Evolutionary conservation across 1,139 yeast species (phyloP).

Genomic region (Pichia sp.): DNA sequence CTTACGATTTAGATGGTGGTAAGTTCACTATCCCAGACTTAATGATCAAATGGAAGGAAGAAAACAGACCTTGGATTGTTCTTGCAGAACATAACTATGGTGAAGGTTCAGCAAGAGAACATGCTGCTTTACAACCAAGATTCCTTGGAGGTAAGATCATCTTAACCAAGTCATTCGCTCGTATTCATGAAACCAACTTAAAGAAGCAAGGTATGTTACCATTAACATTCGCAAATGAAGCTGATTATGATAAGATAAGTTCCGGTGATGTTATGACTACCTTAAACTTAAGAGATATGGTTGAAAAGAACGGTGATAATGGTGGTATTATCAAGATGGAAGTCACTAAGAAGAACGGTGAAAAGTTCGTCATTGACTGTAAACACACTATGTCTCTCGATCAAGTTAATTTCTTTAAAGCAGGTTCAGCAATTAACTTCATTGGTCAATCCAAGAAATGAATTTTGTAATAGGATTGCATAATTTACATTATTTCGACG

Average conservation of each 20-base stretch:
- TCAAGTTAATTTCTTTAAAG: slow-evolving; percentile 93
- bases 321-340: slow-evolving; percentile 75
- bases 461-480: slow-evolving; percentile 1
- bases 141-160: slow-evolving; percentile 89
- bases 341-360: slow-evolving; percentile 76
- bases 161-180: slow-evolving; percentile 92
- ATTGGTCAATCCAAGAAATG: slow-evolving; percentile 66
- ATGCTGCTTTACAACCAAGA: slow-evolving; percentile 95
- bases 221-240: slow-evolving; percentile 82
- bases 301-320: slow-evolving; percentile 78
- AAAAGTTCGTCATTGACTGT: slow-evolving; percentile 64
- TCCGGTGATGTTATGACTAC: slow-evolving; percentile 83
- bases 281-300: slow-evolving; percentile 71
- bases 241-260: slow-evolving; percentile 77
- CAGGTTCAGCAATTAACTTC: slow-evolving; percentile 94
- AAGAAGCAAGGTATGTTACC: slow-evolving; percentile 98
- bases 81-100: slow-evolving; percentile 98
- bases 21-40: slow-evolving; percentile 87
- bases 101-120: slow-evolving; percentile 99
- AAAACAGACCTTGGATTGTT: slow-evolving; percentile 85
- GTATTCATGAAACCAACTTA: slow-evolving; percentile 89
- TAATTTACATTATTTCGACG: neutral
- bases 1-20: slow-evolving; percentile 82
- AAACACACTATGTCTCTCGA: slow-evolving; percentile 97
- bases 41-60: slow-evolving; percentile 93